These are phyloP conservation scores for Pisolithus marmoratus DNA, from an alignment of 768 basidiomycete genomes.

Conservation along the genomic window DNA sequence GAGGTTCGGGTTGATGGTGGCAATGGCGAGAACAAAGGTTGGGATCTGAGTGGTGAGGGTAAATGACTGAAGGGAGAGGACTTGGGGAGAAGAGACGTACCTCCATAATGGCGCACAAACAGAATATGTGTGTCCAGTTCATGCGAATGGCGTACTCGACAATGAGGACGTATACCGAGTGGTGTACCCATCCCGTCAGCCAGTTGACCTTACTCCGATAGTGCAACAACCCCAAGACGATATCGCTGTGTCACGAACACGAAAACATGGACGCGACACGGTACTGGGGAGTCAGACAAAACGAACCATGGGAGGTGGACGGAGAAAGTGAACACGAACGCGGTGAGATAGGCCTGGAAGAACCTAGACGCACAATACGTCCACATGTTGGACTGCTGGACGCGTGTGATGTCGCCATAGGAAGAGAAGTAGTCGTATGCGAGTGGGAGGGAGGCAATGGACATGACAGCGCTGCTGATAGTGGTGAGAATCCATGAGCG, in stretches of 20 bases:
- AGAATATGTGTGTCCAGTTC: constrained; percentile 38
- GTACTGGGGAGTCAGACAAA: constrained; percentile 31
- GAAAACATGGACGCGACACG: constrained; percentile 28
- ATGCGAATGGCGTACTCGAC: constrained; percentile 33
- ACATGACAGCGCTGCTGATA: constrained; percentile 37
- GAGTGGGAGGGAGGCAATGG: constrained; percentile 36
- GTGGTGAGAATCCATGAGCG: constrained; percentile 44
- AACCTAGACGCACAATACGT: constrained; percentile 28
- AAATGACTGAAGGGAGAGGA: neutral
- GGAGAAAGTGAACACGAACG: constrained; percentile 23
- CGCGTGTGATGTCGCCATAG: constrained; percentile 22
- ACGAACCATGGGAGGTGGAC: constrained; percentile 31
- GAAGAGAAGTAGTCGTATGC: constrained; percentile 22
- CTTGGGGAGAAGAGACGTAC: constrained; percentile 18
- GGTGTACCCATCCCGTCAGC: constrained; percentile 53
- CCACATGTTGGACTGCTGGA: constrained; percentile 16
- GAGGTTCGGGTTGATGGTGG: constrained; percentile 37
- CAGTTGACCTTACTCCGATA: constrained; percentile 45
- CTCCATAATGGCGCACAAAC: constrained; percentile 44
- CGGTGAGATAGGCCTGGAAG: constrained; percentile 43
- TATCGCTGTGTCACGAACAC: constrained; percentile 31
- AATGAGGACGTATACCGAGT: constrained; percentile 37
- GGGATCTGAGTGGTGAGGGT: constrained; percentile 34
- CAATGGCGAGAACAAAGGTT: constrained; percentile 46
- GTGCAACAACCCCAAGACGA: constrained; percentile 38